Base-by-base conservation (phyloP, 139 green algal species). In the Chlamydomonas sp. region DNA sequence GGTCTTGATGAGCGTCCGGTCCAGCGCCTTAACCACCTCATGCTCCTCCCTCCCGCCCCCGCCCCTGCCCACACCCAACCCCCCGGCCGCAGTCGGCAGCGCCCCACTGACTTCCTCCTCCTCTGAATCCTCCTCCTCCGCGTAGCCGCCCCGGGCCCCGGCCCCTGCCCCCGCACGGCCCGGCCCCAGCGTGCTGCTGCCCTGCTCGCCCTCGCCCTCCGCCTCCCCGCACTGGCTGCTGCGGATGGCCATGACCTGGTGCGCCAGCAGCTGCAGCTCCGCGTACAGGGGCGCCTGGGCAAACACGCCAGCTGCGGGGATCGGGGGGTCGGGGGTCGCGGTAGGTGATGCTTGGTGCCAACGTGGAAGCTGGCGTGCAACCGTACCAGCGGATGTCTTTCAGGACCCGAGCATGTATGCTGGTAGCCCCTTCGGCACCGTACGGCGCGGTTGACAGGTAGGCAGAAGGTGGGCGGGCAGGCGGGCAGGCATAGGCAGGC, bases 171-270 rank as follows among this genome's bases (percentile, higher is more conserved):
- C 77, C 58, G 4, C 58, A 4, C 59, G 76, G 77, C 62, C 17
- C 16, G 20, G 61, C n/a, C 61, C 17, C 18, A 6, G 77, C 18
- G 4, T 15, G 77, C 59, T 7, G 69, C 60, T 57, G 77, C n/a
- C 57, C 60, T 61, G 0, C 60, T 10, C 60, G n/a, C 62, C 5
- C 63, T 7, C 8, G 16, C 49, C 31, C 49, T 1, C 66, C 57
- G 31, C 58, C 17, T 88, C 64, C 7, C 75, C 75, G 75, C 64
- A 77, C 63, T 88, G 84, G 49, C 63, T 83, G 60, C 57, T 88
- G 49, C 84, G 84, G 64, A 88, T 88, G 84, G 74, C 75, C 63
- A 88, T 82, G 31, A 88, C 60, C 84, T 88, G 83, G 31, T 88
- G 62, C n/a, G 83, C 73, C 20, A 88, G 62, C n/a, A 88, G 31